Evolutionary conservation across 1,284 basidiomycete species (phyloP), one percentile per base, ranked within the genome.

Genomic region (Apiotrichum porosum): DNA sequence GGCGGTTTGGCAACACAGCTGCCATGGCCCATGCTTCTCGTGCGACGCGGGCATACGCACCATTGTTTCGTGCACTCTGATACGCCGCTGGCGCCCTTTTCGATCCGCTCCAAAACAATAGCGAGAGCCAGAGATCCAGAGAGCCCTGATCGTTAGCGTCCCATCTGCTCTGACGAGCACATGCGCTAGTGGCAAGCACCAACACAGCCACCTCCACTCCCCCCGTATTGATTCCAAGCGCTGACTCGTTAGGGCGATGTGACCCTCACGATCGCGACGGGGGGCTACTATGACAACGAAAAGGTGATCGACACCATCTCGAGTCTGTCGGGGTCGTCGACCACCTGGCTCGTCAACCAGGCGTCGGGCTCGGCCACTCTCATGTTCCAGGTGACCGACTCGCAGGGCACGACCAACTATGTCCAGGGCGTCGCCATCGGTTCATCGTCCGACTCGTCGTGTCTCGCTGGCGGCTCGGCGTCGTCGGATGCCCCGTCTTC

Each of bases 381-480:
- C 47, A 63, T 67, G 51, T 73, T 73, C 58, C 57, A 65, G 48
- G 53, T 73, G 9, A 66, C 59, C 14, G 71, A 71, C 47, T 50
- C 62, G 4, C 50, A 38, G 3, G 65, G 63, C 34, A 45, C 52
- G 12, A 61, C 61, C 17, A 66, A 64, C 19, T 71, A 73, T 51
- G 46, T 64, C n/a, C 69, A 73, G 53, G 68, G 66, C 44, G 37
- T 71, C n/a, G 42, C 61, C 22, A 61, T 71, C 9, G 52, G 26
- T 3, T 31, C 28, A 0, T 58, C 58, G 21, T 51, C 44, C 24
- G 66, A 70, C 49, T 41, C 41, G 22, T 60, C 54, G 26, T 72
- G 68, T 54, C 42, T 69, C 26, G 1, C 12, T 8, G 39, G 33
- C 9, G 42, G 31, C 9, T 36, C 28, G 5, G 23, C 17, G 5